Base-by-base conservation (phyloP, 2,329 filamentous ascomycete genomes). In the Fusarium falciforme region DNA sequence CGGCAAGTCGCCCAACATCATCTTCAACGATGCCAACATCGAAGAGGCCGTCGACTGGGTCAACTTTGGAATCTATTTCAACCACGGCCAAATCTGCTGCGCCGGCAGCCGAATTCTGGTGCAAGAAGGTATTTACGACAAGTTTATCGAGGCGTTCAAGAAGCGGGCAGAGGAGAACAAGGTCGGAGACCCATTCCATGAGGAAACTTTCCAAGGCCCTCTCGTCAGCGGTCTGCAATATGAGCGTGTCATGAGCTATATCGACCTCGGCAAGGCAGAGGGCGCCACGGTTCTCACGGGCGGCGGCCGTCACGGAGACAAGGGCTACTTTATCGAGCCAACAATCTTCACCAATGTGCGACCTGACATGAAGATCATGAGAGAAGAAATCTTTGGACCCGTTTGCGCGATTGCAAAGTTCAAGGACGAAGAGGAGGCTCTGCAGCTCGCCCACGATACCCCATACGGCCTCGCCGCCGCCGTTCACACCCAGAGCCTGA, bases 371-470 rank as follows among this genome's bases (percentile, higher is more conserved):
- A 95, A 94, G 89, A 96, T 97, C 79, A 92, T 95, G 86, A 90
- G 94, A 83, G 94, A 97, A 86, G 94, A 97, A 87, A 96, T 97
- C 82, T 97, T 97, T 82, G 94, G 94, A 73, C 94, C 94, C 67
- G 94, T 97, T 74, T 93, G 91, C 86, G 89, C 93, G 78, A 92
- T 97, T 77, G 89, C 92, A 86, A 96, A 96, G 87, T 97, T 97
- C 89, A 93, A 92, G 87, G 91, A 89, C 77, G 92, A 94, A 85
- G 93, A 92, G 44, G 94, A 97, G 66, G 93, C 90, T 72, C 91
- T 97, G 84, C 85, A 87, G 75, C 84, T 93, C 61, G 93, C 89
- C 76, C 96, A 97, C 88, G 87, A 91, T 85, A 92, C 90, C 79
- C 90, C 84, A 75, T 97, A 96, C 85, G 94, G 94, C 79, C 90